Evolutionary conservation across 1,139 yeast species (phyloP).

Genomic region (Ashbya aceris): DNA sequence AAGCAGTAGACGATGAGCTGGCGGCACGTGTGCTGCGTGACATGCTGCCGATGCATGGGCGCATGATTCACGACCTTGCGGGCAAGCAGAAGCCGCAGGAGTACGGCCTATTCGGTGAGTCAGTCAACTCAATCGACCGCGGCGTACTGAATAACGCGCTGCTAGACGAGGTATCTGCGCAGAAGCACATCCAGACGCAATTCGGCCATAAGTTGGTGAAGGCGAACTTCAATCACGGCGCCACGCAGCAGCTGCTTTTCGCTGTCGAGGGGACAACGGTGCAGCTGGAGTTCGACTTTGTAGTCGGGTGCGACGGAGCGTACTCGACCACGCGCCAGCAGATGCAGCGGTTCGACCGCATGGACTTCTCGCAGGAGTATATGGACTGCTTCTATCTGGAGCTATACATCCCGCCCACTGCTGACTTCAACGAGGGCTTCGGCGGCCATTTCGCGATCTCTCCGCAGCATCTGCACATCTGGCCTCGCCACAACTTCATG

Average conservation of each 20-base stretch:
- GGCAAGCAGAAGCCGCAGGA: constrained; percentile 62
- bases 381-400: constrained; percentile 82
- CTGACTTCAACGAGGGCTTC: constrained; percentile 18
- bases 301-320: constrained; percentile 84
- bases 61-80: constrained; percentile 71
- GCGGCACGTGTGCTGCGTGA: constrained; percentile 47
- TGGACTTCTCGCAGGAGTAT: constrained; percentile 68
- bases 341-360: constrained; percentile 55
- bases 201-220: constrained; percentile 52
- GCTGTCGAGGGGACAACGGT: constrained; percentile 10
- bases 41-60: constrained; percentile 76
- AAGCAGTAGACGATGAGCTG: constrained; percentile 50
- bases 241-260: constrained; percentile 25
- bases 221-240: constrained; percentile 27
- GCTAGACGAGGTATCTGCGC: constrained; percentile 42
- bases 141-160: constrained; percentile 55
- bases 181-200: constrained; percentile 36
- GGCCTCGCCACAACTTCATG: constrained; percentile 88
- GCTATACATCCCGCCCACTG: constrained; percentile 56
- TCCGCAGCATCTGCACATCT: constrained; percentile 77
- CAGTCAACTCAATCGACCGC: constrained; percentile 80
- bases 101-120: constrained; percentile 79
- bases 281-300: constrained; percentile 39
- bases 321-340: constrained; percentile 67
- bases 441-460: constrained; percentile 40